Evolutionary conservation across 805 yeast genomes (phyloP).

Genomic region (Naumovozyma castellii): DNA sequence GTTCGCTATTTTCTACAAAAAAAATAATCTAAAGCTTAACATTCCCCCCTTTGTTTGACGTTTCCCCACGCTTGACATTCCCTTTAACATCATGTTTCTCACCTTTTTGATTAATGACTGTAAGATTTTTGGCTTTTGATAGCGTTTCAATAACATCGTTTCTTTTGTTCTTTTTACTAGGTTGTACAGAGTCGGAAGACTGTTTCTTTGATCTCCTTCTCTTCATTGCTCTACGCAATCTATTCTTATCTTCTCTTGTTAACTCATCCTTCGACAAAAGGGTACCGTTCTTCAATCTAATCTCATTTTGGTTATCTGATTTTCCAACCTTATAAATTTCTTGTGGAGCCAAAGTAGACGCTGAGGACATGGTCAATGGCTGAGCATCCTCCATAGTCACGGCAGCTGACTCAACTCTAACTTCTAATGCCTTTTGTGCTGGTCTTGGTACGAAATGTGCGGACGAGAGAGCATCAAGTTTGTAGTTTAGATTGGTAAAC

Average conservation of each 20-base stretch:
- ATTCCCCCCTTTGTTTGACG: conserved; percentile 4
- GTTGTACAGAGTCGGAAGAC: conserved; percentile 26
- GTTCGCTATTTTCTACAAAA: neutral
- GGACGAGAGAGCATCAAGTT: conserved; percentile 83
- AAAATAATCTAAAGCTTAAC: conserved; percentile 1
- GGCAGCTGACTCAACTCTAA: conserved; percentile 74
- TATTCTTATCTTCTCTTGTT: conserved; percentile 74
- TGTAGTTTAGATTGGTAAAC: conserved; percentile 52
- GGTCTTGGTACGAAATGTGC: conserved; percentile 93
- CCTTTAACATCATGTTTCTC: conserved; percentile 67
- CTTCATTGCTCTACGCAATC: conserved; percentile 79
- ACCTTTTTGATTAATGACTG: conserved; percentile 69
- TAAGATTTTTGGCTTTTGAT: conserved; percentile 62
- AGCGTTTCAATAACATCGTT: conserved; percentile 63
- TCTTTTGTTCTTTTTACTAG: conserved; percentile 42
- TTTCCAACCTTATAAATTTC: conserved; percentile 60
- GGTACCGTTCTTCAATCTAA: conserved; percentile 65
- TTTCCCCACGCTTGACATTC: conserved; percentile 37
- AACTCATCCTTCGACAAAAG: conserved; percentile 75
- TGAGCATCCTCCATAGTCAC: conserved; percentile 94
- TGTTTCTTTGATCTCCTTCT: conserved; percentile 56
- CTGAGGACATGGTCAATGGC: conserved; percentile 71
- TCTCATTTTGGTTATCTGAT: conserved; percentile 46
- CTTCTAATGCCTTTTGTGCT: conserved; percentile 64
- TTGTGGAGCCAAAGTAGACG: conserved; percentile 84